Evolutionary conservation across 2,329 filamentous ascomycete genomes (phyloP).

Genomic region (Penicillium sp.): DNA sequence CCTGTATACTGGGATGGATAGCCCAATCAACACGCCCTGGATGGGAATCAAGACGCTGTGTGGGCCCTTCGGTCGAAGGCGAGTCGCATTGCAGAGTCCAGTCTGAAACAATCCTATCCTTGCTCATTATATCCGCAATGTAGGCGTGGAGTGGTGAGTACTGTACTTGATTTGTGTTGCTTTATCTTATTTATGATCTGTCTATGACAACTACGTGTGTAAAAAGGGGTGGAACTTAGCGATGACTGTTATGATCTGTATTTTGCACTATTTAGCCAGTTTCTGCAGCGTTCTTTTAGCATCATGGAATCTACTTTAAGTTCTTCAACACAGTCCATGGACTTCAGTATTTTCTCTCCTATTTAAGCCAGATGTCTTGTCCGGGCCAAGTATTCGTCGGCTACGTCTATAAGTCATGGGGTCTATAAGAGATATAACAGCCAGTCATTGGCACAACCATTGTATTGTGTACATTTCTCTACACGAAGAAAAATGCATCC

Average conservation of each 20-base stretch:
- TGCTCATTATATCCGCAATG: background rate
- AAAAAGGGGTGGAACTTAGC: background rate
- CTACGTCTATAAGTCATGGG: no score
- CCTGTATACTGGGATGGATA: conserved; percentile 58
- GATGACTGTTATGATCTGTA: background rate
- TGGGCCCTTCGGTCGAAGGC: conserved; percentile 14
- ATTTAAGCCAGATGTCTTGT: background rate
- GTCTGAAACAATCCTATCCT: conserved; percentile 9
- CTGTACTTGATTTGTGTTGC: background rate
- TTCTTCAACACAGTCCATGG: no score
- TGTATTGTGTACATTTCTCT: background rate
- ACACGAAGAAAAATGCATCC: background rate
- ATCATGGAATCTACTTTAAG: background rate
- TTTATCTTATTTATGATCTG: background rate
- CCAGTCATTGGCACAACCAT: background rate
- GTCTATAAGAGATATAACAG: background rate
- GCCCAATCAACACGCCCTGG: conserved; percentile 59
- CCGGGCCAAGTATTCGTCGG: no score
- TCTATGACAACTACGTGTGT: background rate
- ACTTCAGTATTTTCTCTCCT: background rate
- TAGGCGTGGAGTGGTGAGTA: background rate
- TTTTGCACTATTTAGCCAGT: background rate
- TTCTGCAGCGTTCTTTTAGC: background rate
- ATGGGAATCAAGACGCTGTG: conserved; percentile 52
- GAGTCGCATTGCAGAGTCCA: conserved; percentile 11